Percentiles rank a stretch among this genome's conserved stretches.
phyloP scores from a whole-genome alignment of 257 asterid species.

The Sherardia arvensis region DNA sequence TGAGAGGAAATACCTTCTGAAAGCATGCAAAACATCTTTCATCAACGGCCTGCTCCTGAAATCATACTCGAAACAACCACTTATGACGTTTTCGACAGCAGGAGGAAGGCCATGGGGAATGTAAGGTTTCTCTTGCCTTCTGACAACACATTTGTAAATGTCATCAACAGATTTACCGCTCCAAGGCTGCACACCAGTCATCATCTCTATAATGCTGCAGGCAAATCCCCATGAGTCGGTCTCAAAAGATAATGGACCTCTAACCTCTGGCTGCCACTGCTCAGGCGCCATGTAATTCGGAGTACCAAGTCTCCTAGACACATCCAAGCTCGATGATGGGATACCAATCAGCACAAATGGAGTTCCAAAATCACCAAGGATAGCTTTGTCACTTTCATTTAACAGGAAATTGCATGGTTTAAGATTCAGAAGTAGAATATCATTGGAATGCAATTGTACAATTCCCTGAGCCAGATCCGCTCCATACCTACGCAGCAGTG shows the following conservation, averaged over 20 bases:
- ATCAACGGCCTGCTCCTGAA: slow-evolving; percentile 76
- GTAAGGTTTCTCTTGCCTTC: slow-evolving; percentile 59
- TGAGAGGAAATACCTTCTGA: slow-evolving; percentile 44
- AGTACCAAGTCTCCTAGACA: slow-evolving; percentile 62
- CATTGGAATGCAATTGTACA: slow-evolving; percentile 73
- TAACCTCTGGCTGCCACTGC: slow-evolving; percentile 85
- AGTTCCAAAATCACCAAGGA: slow-evolving; percentile 66
- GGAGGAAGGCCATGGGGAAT: slow-evolving; percentile 86
- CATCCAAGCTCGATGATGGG: slow-evolving; percentile 46
- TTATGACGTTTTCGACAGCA: slow-evolving; percentile 58
- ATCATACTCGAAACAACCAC: slow-evolving; percentile 85
- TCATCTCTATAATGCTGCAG: slow-evolving; percentile 82
- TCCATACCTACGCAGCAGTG: slow-evolving; percentile 48
- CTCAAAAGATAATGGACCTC: slow-evolving; percentile 79
- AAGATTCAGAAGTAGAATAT: slow-evolving; percentile 62
- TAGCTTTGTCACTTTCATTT: slow-evolving; percentile 45
- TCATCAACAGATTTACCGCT: slow-evolving; percentile 68
- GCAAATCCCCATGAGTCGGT: slow-evolving; percentile 96
- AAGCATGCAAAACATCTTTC: slow-evolving; percentile 70
- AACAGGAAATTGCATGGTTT: slow-evolving; percentile 75
- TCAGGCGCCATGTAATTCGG: slow-evolving; percentile 96
- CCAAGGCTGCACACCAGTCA: slow-evolving; percentile 86
- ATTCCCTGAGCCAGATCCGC: slow-evolving; percentile 75
- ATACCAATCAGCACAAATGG: slow-evolving; percentile 53
- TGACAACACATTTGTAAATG: slow-evolving; percentile 54